Base-by-base conservation (phyloP, 1,284 basidiomycete genomes). In the Sanghuangporus baumii region DNA sequence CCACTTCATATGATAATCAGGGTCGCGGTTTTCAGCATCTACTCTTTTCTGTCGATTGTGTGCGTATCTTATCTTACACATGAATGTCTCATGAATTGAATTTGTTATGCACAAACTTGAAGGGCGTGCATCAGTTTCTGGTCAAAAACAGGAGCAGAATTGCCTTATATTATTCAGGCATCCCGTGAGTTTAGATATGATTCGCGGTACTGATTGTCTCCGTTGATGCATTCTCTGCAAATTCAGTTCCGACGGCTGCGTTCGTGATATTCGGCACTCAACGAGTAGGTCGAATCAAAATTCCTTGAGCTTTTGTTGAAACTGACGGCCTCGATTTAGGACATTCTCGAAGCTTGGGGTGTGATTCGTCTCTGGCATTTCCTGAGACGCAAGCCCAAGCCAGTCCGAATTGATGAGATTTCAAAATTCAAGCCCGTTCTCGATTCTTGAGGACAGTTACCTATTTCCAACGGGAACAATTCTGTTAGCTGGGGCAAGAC, bases 251-350 rank as follows among this genome's bases (percentile, higher is more conserved):
- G 18, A 64, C 62, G 2, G 62, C 62, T 11, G 62, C 62, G 14
- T 64, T 60, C 41, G 16, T 64, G 5, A 60, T 64, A 34, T 64
- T 64, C 34, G 62, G 62, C 7, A 55, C 62, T 2, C 62, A 64
- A 38, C 46, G 36, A n/a, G 62, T 64, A 26, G 34, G 58, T 46
- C 16, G n/a, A 11, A 11, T 20, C 47, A 18, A 43, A 9, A 37
- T n/a, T 48, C 34, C 8, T 2, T 12, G 12, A 34, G 7, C 31
- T 37, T 12, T 16, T 46, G 8, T 11, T 16, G 16, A 16, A 55
- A 12, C 51, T 50, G 6, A 18, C 6, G 23, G 11, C 9, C 9
- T 63, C 2, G 26, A 3, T 34, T 23, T n/a, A 64, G 62, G 62
- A 64, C 37, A 18, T 64, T 11, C 52, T 64, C 16, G 43, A 64